These are phyloP conservation scores for Alectoria sarmentosa DNA, from an alignment of 495 filamentous ascomycete species.

Conservation along the genomic window DNA sequence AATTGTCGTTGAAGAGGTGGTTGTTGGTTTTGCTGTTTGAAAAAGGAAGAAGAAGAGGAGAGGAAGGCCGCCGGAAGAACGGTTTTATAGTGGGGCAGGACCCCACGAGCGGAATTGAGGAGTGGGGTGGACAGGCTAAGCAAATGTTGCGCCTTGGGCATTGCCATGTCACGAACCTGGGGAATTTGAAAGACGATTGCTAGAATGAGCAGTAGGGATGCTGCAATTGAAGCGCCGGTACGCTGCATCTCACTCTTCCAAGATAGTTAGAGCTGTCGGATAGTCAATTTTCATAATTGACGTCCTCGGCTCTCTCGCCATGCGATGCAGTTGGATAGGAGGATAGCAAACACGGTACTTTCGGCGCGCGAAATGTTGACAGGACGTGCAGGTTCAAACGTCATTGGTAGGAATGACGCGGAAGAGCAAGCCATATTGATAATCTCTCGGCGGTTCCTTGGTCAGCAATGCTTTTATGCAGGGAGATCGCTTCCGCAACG, in stretches of 20 bases:
- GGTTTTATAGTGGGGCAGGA: constrained; percentile 9
- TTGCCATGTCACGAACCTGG: not conserved
- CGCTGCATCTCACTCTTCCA: constrained; percentile 2
- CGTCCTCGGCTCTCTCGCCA: not conserved
- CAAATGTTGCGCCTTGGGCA: constrained; percentile 1
- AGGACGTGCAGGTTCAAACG: not conserved
- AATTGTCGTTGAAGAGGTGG: constrained; percentile 2
- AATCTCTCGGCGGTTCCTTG: not conserved
- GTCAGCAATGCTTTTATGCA: constrained; percentile 7
- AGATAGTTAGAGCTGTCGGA: not conserved
- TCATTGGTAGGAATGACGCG: too few species aligned
- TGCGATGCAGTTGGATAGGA: constrained; percentile 3
- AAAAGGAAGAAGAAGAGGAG: not conserved
- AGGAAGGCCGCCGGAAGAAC: not conserved
- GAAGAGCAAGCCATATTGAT: not conserved
- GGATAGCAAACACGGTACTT: too few species aligned
- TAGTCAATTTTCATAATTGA: not conserved
- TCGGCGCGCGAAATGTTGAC: not conserved
- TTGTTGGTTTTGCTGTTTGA: constrained; percentile 4
- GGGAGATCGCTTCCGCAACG: too few species aligned
- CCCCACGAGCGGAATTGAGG: not conserved
- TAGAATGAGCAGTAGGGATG: not conserved
- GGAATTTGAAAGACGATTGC: constrained; percentile 3
- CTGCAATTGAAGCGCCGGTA: not conserved
- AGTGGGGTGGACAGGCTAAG: constrained; percentile 2